Evolutionary conservation across 805 yeast species (phyloP).

Genomic region (Osmozyma mogii): DNA sequence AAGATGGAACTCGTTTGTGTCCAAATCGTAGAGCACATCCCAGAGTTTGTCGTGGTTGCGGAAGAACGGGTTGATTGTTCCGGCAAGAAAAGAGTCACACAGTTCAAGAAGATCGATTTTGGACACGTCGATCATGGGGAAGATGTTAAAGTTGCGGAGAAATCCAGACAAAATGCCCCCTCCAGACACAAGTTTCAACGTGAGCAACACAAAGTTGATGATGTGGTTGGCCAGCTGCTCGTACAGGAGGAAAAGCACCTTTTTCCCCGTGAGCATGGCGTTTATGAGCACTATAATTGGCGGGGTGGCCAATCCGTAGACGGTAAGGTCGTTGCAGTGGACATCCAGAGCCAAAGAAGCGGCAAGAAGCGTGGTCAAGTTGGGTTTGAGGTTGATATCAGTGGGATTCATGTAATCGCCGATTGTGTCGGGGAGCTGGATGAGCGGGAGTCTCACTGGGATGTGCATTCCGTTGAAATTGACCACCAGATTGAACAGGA

Average conservation of each 20-base stretch:
- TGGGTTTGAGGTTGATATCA: constrained; percentile 34
- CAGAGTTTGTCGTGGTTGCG: constrained; percentile 45
- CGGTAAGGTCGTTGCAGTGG: constrained; percentile 41
- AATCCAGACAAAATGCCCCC: constrained; percentile 36
- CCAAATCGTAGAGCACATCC: constrained; percentile 59
- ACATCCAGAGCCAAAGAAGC: constrained; percentile 26
- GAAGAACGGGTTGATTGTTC: constrained; percentile 62
- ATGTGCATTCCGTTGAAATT: constrained; percentile 34
- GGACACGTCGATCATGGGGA: constrained; percentile 58
- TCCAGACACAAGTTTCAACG: constrained; percentile 34
- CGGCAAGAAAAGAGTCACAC: constrained; percentile 43
- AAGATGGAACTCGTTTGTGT: constrained; percentile 35
- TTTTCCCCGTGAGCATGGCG: constrained; percentile 32
- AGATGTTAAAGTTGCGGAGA: constrained; percentile 31
- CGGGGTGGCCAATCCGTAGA: constrained; percentile 48
- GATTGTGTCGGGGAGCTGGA: constrained; percentile 32
- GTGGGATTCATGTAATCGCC: constrained; percentile 41
- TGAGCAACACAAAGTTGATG: constrained; percentile 31
- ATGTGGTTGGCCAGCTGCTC: constrained; percentile 36
- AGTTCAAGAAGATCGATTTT: constrained; percentile 41
- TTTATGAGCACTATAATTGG: constrained; percentile 29
- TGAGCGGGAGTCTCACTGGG: constrained; percentile 37
- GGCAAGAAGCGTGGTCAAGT: constrained; percentile 26
- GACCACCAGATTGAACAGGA: constrained; percentile 33
- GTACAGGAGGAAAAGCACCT: constrained; percentile 31